Percentiles rank a stretch among this genome's conserved stretches.
Evolutionary conservation across 2,329 filamentous ascomycete genomes (phyloP).

Genomic region (Paecilomyces fulvus): DNA sequence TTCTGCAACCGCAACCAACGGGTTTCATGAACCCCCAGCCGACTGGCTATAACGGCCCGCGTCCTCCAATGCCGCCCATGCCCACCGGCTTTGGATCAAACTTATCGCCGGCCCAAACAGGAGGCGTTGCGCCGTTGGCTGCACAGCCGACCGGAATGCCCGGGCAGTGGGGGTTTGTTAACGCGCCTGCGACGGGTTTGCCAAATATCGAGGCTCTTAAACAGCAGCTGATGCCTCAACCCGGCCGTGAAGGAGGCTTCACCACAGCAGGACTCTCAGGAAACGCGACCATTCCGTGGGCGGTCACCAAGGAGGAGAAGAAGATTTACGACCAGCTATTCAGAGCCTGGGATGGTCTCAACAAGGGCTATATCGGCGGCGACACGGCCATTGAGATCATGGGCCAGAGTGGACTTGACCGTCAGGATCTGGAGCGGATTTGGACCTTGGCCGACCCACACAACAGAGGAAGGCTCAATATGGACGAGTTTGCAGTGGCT

Average conservation of each 20-base stretch:
- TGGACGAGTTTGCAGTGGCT: conserved; percentile 95
- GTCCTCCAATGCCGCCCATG: conserved; percentile 73
- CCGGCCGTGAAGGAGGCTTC: conserved; percentile 77
- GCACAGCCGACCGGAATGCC: conserved; percentile 90
- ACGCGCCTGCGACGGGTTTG: conserved; percentile 77
- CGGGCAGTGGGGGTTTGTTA: conserved; percentile 97
- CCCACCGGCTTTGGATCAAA: conserved; percentile 62
- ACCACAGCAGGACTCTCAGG: conserved; percentile 82
- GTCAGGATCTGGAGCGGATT: conserved; percentile 78
- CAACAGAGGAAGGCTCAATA: conserved; percentile 86
- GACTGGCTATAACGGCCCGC: conserved; percentile 71
- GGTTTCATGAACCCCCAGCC: conserved; percentile 64
- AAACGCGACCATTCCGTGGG: conserved; percentile 95
- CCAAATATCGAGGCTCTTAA: conserved; percentile 92
- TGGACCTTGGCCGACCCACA: conserved; percentile 93
- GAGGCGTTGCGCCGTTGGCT: conserved; percentile 61
- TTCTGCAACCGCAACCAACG: conserved; percentile 60
- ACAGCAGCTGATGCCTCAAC: conserved; percentile 94
- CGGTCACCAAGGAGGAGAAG: conserved; percentile 98
- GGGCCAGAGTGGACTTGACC: conserved; percentile 87
- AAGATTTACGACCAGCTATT: conserved; percentile 93
- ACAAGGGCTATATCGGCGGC: conserved; percentile 85
- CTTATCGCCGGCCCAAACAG: conserved; percentile 54
- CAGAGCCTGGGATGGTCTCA: conserved; percentile 90
- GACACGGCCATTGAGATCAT: conserved; percentile 95